phyloP scores from a whole-genome alignment of 306 rosid species.

The Ormosia emarginata region DNA sequence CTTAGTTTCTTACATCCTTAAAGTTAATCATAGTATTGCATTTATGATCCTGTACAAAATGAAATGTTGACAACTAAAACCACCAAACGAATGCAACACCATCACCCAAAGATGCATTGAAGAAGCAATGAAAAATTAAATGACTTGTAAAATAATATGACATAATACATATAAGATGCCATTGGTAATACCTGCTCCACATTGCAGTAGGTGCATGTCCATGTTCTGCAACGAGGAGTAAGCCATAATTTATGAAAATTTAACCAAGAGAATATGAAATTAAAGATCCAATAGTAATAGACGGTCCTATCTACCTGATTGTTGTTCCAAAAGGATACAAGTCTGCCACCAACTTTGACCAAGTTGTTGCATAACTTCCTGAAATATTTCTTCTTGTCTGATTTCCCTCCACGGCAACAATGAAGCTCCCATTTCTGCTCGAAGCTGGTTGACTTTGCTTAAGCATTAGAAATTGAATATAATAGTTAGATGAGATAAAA shows the following conservation, averaged over 20 bases:
- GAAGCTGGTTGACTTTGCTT: constrained; percentile 96
- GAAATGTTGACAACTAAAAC: constrained; percentile 4
- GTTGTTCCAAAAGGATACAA: constrained; percentile 67
- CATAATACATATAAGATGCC: not conserved
- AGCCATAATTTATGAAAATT: constrained; percentile 15
- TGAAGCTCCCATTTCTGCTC: constrained; percentile 61
- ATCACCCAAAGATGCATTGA: constrained; percentile 11
- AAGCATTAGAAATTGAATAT: constrained; percentile 45
- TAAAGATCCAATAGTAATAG: not conserved
- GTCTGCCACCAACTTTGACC: constrained; percentile 75
- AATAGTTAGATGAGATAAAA: constrained; percentile 38
- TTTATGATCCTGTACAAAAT: constrained; percentile 2
- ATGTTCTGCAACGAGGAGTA: constrained; percentile 61
- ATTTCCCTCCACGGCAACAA: constrained; percentile 48
- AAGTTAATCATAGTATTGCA: not conserved
- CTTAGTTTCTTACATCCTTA: not conserved
- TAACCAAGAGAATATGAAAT: not conserved
- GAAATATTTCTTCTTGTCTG: constrained; percentile 37
- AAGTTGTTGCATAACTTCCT: constrained; percentile 45
- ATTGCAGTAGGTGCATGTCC: constrained; percentile 80
- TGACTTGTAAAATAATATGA: not conserved
- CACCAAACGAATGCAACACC: constrained; percentile 12
- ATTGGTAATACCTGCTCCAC: constrained; percentile 73
- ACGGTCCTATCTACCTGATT: constrained; percentile 60
- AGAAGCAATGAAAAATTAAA: constrained; percentile 13